Base-by-base conservation (phyloP, 306 rosid genomes). In the Quercus berberidifolia region DNA sequence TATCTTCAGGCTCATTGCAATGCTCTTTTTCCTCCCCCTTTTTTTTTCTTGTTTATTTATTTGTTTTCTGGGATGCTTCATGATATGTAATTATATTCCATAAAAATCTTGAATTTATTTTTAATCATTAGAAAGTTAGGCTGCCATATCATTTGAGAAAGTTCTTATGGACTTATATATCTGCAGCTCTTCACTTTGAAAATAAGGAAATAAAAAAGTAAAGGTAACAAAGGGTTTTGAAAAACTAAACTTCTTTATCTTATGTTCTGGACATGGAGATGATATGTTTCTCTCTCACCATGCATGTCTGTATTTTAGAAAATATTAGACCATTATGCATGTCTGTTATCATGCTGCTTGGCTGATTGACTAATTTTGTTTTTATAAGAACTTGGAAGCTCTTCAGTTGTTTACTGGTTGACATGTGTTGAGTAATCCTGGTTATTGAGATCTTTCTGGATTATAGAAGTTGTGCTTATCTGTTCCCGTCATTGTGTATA, bases 1-100 rank as follows among this genome's bases (percentile, higher is more conserved):
- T 33, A 55, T 33, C 69, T 74, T 26, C 63, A 56, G 76, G 72
- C 68, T 83, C 11, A 73, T 65, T 54, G 49, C 21, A 69, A 63
- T 60, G 64, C 59, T 70, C 69, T 20, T 21, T 23, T 54, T 46
- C 6, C 41, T 52, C 35, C 7, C 31, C 23, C 28, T 18, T 23
- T 23, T 46, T 46, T 21, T 72, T 52, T 74, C 11, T 28, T 59
- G 15, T 20, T 75, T 63, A 19, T 62, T 26, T 18, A 28, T 2
- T 69, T 51, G 8, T 18, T 33, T 63, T 31, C 46, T n/a, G 43
- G 51, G n/a, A 30, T 35, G 71, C 10, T 21, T 11, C 25, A 60
- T 75, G 74, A 25, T 75, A 15, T 75, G 69, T 75, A 60, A 38
- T 43, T 21, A 71, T 21, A 7, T 71, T 67, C 6, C 72, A 64